These are phyloP conservation scores for Komagataella mondaviorum DNA, from an alignment of 805 yeast genomes.

Conservation along the genomic window DNA sequence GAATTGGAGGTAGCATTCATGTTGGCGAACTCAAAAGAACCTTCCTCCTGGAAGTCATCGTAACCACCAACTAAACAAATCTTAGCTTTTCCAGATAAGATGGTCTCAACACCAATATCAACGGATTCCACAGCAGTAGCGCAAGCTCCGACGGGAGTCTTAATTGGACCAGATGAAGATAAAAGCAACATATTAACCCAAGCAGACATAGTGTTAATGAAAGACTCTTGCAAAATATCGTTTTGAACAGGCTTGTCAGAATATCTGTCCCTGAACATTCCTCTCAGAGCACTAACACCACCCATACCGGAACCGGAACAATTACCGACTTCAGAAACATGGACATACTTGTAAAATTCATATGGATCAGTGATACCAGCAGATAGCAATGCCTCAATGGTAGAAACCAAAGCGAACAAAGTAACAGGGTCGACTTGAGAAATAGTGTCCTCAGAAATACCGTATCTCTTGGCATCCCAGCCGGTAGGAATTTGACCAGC, in stretches of 20 bases:
- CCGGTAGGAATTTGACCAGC: constrained; percentile 98
- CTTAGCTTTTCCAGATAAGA: constrained; percentile 88
- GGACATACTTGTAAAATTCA: constrained; percentile 96
- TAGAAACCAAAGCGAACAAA: constrained; percentile 81
- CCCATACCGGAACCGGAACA: constrained; percentile 99
- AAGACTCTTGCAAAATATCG: constrained; percentile 95
- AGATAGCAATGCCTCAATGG: constrained; percentile 85
- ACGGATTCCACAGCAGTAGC: constrained; percentile 98
- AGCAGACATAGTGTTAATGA: constrained; percentile 97
- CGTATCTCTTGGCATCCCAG: constrained; percentile 92
- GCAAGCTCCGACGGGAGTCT: constrained; percentile 99
- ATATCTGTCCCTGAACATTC: constrained; percentile 95
- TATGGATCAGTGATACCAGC: constrained; percentile 98
- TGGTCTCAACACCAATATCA: constrained; percentile 91
- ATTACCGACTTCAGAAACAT: constrained; percentile 97
- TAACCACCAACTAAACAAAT: constrained; percentile 97
- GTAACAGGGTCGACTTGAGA: constrained; percentile 96
- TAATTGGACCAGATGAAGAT: constrained; percentile 96
- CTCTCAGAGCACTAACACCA: constrained; percentile 94
- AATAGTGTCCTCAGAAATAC: constrained; percentile 87
- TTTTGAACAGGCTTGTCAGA: constrained; percentile 90
- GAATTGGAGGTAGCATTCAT: constrained; percentile 98
- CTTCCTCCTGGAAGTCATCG: constrained; percentile 99
- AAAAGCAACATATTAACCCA: constrained; percentile 98
- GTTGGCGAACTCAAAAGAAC: constrained; percentile 94